Evolutionary conservation across 345 rosid species (phyloP), one percentile per base, ranked within the genome.

Genomic region (Eutrema yunnanense): DNA sequence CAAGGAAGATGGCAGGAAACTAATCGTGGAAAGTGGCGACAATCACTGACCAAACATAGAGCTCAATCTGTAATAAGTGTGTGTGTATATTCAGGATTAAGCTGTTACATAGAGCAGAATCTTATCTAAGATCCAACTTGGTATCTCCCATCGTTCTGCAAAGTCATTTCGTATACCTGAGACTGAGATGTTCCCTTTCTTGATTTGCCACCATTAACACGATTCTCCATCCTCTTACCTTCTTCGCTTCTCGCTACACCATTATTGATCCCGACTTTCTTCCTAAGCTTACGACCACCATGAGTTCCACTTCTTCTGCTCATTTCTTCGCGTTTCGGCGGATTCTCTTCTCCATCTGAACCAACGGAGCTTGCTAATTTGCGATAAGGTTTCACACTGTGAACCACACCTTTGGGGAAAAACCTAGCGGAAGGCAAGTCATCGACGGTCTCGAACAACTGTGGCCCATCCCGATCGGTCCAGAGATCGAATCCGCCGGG

Each of bases 401-500:
- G 93, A 72, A 92, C 97, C 30, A 86, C 99, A 5, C 96, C 96
- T 77, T 87, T 87, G 0, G 97, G 96, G 33, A 86, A 91, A 74
- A 91, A 87, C 83, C 96, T 82, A 6, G 96, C 96, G 4, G 99
- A 88, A 4, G 96, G 92, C 73, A 91, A 59, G 2, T 81, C 92
- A 32, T 85, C 88, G 5, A 67, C 82, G 2, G 82, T 72, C 37
- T 84, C 79, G 41, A 86, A 88, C 73, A 89, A 36, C 67, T 86
- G 89, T 4, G 96, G 92, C 0, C 97, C 90, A 53, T 95, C 96
- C 34, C 76, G 73, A 1, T 91, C 87, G 29, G 86, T 78, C 93
- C 96, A 95, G 58, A 95, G 59, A 65, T 95, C 93, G 61, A 91
- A 89, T 5, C 99, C 97, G 0, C 97, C 87, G 0, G 96, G 96